Base-by-base conservation (phyloP, 768 basidiomycete species). In the Fistulinella prunicolor region DNA sequence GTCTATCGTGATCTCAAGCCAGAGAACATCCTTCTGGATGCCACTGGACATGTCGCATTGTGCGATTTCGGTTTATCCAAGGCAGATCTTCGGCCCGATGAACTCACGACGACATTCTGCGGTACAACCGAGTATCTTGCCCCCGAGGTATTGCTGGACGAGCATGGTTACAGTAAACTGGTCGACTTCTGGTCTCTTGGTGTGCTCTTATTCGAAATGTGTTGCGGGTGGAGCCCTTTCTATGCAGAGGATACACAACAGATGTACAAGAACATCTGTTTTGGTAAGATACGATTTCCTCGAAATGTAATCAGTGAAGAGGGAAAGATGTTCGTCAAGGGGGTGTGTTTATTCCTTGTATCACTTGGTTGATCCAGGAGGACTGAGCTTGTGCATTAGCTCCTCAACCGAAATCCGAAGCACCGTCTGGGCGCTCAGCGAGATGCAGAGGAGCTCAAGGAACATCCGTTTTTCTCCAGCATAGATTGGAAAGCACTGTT, bases 191-290 rank as follows among this genome's bases (percentile, higher is more conserved):
- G 96, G 94, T 89, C 86, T 39, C 72, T 97, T 17, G 95, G 94
- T 28, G 96, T 98, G 1, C 75, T 99, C 26, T 75, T 99, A 20
- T 99, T 98, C 65, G 96, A 99, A 71, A 99, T 99, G 96, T 98
- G 96, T 61, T 99, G 96, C 58, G 96, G 96, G 6, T 98, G 96
- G 96, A 93, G 89, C 64, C 96, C 96, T 35, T 99, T 98, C 72
- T 99, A 98, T 62, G 94, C 95, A 16, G 96, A 99, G 62, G 96
- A 99, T 64, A 96, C 93, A 4, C 95, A 99, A 66, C 91, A 95
- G 70, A 99, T 99, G 96, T 99, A 99, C 75, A 94, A 94, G 77
- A 93, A 89, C 70, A 92, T 91, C 57, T 96, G 94, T 66, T 99
- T 98, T 68, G 96, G 96, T 50, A 98, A 97, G 78, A 97, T 98